Evolutionary conservation across 2,329 filamentous ascomycete genomes (phyloP), one percentile per base, ranked within the genome.

Genomic region (Orbilia ellipsospora): DNA sequence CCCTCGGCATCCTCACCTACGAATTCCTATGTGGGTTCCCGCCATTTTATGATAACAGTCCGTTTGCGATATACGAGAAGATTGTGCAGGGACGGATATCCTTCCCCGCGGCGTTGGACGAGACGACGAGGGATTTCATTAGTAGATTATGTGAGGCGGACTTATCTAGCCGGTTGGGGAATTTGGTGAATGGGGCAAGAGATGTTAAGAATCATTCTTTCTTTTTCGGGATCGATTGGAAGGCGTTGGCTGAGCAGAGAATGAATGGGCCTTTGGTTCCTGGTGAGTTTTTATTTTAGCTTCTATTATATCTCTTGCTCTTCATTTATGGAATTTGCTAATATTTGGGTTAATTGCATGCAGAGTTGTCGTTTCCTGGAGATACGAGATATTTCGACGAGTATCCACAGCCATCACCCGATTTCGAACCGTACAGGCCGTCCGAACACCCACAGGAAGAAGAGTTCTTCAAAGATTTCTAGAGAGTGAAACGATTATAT

Each of bases 21-120:
- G 92, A 95, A 81, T 94, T 94, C 80, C 84, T 94, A 57, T 93
- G 92, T 8, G 92, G 92, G 28, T 93, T 94, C 80, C 92, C 92
- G 13, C 92, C 92, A 0, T 95, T 94, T 81, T 95, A 92, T 91
- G 90, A 94, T 80, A 89, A 92, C 78, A 94, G 93, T 78, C 92
- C 92, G 0, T 92, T 94, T 78, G 92, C 94, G 81, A 94, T 94
- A 72, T 94, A 94, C 83, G 92, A 93, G 81, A 89, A 90, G 82
- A 94, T 94, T 79, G 89, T 94, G 31, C 90, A 92, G 81, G 92
- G 91, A 79, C 90, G 90, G 40, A 87, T 94, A 76, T 85, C 89
- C 69, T 94, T 93, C 82, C 92, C 92, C 1, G 86, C 87, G 12
- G 83, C 84, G 64, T 85, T 89, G n/a, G 88, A 87, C 1, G 69